These are phyloP conservation scores for Acephala macrosclerotiorum DNA, from an alignment of 2,329 filamentous ascomycete genomes.

Conservation along the genomic window DNA sequence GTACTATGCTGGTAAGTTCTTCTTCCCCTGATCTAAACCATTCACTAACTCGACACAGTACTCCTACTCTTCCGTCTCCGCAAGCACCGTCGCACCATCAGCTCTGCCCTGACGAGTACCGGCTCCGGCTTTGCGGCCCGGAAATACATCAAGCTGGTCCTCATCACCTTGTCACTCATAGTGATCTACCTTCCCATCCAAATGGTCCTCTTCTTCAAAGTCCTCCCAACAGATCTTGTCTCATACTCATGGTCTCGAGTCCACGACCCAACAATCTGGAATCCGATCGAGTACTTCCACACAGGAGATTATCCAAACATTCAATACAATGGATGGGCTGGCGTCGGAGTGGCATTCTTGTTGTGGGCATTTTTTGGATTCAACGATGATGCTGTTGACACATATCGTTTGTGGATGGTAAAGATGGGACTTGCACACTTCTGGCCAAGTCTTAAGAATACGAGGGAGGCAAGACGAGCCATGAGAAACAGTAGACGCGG, in stretches of 20 bases:
- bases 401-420: constrained; percentile 50
- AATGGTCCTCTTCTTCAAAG: constrained; percentile 60
- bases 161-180: constrained; percentile 59
- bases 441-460: constrained; percentile 35
- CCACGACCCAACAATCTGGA: constrained; percentile 58
- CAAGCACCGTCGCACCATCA: constrained; percentile 65
- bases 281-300: constrained; percentile 54
- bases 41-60: constrained; percentile 49
- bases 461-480: constrained; percentile 15
- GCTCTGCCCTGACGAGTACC: constrained; percentile 58
- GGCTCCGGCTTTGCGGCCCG: constrained; percentile 61
- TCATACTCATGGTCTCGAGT: constrained; percentile 60
- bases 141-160: constrained; percentile 67
- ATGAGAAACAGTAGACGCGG: constrained; percentile 13
- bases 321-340: constrained; percentile 63
- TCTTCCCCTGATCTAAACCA: neutral
- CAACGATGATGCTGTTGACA: constrained; percentile 63
- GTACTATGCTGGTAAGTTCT: constrained; percentile 63
- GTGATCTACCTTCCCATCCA: constrained; percentile 60
- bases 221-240: constrained; percentile 46
- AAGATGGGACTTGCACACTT: constrained; percentile 34
- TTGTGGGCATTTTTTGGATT: constrained; percentile 71
- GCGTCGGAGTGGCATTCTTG: constrained; percentile 59
- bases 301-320: constrained; percentile 48
- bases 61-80: constrained; percentile 66